phyloP scores from a whole-genome alignment of 2,329 filamentous ascomycete genomes.

The Diplocarpon mali region DNA sequence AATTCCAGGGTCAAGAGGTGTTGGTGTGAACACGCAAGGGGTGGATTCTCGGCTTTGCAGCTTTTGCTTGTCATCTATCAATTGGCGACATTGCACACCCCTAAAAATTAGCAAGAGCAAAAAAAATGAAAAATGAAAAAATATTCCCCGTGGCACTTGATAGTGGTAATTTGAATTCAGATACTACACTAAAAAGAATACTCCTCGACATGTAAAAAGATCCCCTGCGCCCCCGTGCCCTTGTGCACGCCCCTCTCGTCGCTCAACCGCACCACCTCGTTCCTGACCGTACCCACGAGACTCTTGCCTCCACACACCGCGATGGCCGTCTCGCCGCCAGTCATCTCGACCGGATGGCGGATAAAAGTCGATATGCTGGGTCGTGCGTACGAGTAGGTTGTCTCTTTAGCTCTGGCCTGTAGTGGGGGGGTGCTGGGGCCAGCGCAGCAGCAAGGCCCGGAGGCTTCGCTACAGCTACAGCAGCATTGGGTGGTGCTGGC shows the following conservation, averaged over 20 bases:
- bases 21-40: too few species aligned
- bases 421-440: neutral
- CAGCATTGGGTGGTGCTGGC: conserved; percentile 1
- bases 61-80: too few species aligned
- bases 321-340: conserved; percentile 49
- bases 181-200: conserved; percentile 39
- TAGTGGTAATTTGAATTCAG: too few species aligned
- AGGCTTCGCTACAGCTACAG: neutral
- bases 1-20: too few species aligned
- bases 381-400: conserved; percentile 24
- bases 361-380: conserved; percentile 43
- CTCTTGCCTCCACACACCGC: conserved; percentile 48
- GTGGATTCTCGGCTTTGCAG: too few species aligned
- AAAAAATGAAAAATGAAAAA: too few species aligned
- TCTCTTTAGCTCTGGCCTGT: neutral
- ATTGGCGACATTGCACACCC: too few species aligned
- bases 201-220: conserved; percentile 49
- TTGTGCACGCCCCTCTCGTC: conserved; percentile 54
- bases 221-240: conserved; percentile 52
- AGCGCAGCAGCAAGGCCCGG: conserved; percentile 1
- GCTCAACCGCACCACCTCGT: conserved; percentile 42
- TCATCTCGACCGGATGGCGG: conserved; percentile 42
- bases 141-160: too few species aligned
- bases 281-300: conserved; percentile 42
- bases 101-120: too few species aligned